Percentiles rank a stretch among this genome's conserved stretches.
These are phyloP conservation scores for Cymodocea nodosa DNA, from an alignment of 116 monocot species.

Conservation along the genomic window DNA sequence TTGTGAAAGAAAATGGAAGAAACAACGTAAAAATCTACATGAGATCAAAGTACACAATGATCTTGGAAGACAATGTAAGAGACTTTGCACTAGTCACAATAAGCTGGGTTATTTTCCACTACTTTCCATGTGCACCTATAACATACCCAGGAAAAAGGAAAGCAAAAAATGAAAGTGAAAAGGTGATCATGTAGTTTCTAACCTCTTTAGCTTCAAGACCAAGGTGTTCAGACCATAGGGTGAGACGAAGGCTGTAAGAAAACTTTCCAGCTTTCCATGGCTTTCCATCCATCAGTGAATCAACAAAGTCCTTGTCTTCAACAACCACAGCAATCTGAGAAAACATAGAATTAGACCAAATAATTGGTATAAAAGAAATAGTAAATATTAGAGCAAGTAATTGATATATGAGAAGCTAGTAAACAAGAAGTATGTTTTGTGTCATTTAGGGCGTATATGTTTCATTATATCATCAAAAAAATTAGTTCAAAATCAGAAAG, in stretches of 20 bases:
- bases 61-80: no score
- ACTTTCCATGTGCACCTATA: no score
- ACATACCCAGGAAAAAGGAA: no score
- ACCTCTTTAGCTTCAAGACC: conserved; percentile 78
- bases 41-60: neutral
- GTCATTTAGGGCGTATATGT: no score
- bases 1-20: neutral
- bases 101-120: neutral
- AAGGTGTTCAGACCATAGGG: conserved; percentile 85
- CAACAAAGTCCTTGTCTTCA: conserved; percentile 84
- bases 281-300: conserved; percentile 68
- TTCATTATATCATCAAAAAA: no score
- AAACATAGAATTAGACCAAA: neutral
- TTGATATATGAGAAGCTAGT: no score
- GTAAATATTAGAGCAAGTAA: no score
- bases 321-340: conserved; percentile 75
- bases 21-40: neutral
- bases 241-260: conserved; percentile 77
- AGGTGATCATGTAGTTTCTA: conserved; percentile 3
- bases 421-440: no score
- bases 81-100: neutral
- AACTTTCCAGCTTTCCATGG: conserved; percentile 91
- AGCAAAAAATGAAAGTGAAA: neutral
- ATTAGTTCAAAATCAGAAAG: no score
- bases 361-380: no score